Percentiles rank a stretch among this genome's conserved stretches.
phyloP scores from a whole-genome alignment of 2,329 filamentous ascomycete genomes.

The Fusarium setosum region DNA sequence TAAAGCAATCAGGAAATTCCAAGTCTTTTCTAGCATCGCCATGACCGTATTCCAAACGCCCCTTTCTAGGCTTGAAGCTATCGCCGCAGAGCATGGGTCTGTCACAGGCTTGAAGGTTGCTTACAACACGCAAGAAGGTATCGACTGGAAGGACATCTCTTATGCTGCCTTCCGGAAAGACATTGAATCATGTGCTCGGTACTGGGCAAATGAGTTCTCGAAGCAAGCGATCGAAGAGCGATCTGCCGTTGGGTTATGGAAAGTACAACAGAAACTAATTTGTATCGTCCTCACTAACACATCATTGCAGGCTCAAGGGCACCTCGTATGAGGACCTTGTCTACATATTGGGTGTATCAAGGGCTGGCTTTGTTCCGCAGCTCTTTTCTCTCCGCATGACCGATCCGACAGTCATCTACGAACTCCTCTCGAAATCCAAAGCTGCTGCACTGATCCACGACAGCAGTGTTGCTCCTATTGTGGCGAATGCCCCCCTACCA shows the following conservation, averaged over 20 bases:
- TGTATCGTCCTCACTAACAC: neutral
- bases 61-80: neutral
- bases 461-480: neutral
- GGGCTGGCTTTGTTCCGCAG: constrained; percentile 27
- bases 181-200: constrained; percentile 5
- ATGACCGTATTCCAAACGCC: neutral
- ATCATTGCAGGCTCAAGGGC: constrained; percentile 9
- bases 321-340: constrained; percentile 11
- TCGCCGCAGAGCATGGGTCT: neutral
- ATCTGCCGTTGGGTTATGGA: constrained; percentile 21
- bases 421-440: neutral
- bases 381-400: constrained; percentile 17
- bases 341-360: constrained; percentile 17
- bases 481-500: constrained; percentile 1
- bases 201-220: constrained; percentile 6
- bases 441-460: constrained; percentile 19
- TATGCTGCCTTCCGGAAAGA: neutral
- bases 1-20: too few relatives aligned
- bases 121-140: neutral
- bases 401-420: constrained; percentile 3
- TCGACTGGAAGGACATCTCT: constrained; percentile 4
- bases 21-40: neutral
- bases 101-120: constrained; percentile 17
- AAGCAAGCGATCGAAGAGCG: neutral
- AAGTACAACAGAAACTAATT: neutral